Percentiles rank a stretch among this genome's conserved stretches.
Evolutionary conservation across 441 rosid species (phyloP).

Genomic region (Pelargonium australe): DNA sequence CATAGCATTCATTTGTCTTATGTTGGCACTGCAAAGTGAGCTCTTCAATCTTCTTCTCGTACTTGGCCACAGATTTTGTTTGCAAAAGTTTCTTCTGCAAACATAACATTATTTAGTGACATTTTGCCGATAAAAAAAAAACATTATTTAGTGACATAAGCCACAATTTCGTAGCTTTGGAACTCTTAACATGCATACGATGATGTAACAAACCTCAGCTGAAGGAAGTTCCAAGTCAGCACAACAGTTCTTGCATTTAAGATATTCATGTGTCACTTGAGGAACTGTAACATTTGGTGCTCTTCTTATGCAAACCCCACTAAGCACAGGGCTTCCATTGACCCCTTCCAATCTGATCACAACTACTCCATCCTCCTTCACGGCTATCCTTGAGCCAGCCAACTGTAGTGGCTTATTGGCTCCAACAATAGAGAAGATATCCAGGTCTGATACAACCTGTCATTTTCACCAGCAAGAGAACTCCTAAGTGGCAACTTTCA

Average conservation of each 20-base stretch:
- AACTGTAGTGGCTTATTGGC: constrained; percentile 71
- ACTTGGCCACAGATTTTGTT: constrained; percentile 61
- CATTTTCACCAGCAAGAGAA: constrained; percentile 20
- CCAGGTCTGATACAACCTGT: constrained; percentile 76
- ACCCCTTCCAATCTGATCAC: constrained; percentile 64
- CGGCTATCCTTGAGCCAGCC: constrained; percentile 55
- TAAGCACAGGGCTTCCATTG: constrained; percentile 61
- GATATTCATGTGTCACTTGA: constrained; percentile 39
- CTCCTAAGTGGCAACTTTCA: constrained; percentile 1
- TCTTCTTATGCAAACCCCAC: constrained; percentile 75
- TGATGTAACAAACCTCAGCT: constrained; percentile 47
- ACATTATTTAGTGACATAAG: constrained; percentile 19
- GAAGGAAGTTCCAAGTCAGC: constrained; percentile 65
- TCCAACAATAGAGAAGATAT: constrained; percentile 72
- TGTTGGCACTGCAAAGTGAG: constrained; percentile 57
- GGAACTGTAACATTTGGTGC: constrained; percentile 46
- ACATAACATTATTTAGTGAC: no score
- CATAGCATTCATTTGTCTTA: constrained; percentile 65
- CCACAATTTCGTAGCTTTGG: constrained; percentile 5
- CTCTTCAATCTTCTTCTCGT: constrained; percentile 73
- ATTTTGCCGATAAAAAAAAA: no score
- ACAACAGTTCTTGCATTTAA: constrained; percentile 63
- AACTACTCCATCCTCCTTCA: constrained; percentile 53
- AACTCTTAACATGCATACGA: constrained; percentile 9
- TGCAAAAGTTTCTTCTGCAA: constrained; percentile 71